Conservation (phyloP, 1,139 yeast species). For the Yamadazyma friedrichii region DNA sequence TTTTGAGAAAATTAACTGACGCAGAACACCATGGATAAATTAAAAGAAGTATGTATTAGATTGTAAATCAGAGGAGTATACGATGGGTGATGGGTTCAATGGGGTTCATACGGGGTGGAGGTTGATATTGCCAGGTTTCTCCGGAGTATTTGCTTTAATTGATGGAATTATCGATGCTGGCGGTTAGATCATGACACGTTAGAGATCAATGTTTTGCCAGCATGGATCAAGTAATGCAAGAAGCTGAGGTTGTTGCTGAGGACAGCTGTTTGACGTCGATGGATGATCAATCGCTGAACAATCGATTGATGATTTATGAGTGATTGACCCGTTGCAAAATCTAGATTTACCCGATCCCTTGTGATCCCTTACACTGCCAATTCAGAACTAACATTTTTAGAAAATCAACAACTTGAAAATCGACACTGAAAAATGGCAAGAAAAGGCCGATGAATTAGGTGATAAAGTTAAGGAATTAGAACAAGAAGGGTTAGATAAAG, state of each 20-base stretch:
- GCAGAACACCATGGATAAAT: constrained; percentile 41
- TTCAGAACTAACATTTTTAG: constrained; percentile 34
- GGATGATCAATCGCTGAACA: not conserved
- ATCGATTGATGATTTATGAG: no score
- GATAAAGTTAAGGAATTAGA: constrained; percentile 84
- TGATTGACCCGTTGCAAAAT: no score
- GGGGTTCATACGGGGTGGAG: not conserved
- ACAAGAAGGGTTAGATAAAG: constrained; percentile 88
- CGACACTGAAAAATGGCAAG: constrained; percentile 97
- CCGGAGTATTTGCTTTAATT: not conserved
- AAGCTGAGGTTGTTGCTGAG: no score
- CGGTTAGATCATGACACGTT: not conserved
- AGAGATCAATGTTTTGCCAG: not conserved
- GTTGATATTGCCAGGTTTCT: not conserved
- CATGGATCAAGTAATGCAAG: no score
- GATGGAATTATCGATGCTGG: not conserved
- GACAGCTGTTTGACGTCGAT: no score
- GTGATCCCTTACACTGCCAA: no score
- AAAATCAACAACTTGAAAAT: constrained; percentile 87
- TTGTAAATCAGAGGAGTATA: not conserved
- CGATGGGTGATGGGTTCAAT: not conserved
- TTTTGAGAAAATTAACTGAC: constrained; percentile 5
- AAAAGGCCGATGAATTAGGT: constrained; percentile 85
- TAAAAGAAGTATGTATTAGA: constrained; percentile 47
- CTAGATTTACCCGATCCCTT: no score